Evolutionary conservation across 2,329 filamentous ascomycete genomes (phyloP).

Genomic region (Botrytis galanthina): DNA sequence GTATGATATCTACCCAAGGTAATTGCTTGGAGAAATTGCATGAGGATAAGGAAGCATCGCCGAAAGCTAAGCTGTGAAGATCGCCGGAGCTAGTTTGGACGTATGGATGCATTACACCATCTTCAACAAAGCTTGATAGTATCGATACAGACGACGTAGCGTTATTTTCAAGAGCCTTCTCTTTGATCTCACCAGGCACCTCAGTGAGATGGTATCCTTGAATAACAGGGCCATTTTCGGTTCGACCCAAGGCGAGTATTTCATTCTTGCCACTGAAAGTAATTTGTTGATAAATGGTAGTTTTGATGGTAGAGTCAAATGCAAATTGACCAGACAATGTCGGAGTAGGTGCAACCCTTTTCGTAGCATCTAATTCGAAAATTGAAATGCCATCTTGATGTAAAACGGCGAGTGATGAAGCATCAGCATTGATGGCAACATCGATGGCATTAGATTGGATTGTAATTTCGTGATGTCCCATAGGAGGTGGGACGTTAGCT

Average conservation of each 20-base stretch:
- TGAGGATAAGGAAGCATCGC: conserved; percentile 30
- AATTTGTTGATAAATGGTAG: conserved; percentile 33
- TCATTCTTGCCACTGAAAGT: conserved; percentile 31
- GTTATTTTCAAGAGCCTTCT: conserved; percentile 21
- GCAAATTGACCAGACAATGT: conserved; percentile 43
- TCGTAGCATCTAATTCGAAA: conserved; percentile 65
- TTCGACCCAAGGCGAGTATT: conserved; percentile 29
- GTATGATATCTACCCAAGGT: conserved; percentile 39
- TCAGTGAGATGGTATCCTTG: conserved; percentile 32
- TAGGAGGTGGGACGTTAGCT: conserved; percentile 87
- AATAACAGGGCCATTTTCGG: conserved; percentile 24
- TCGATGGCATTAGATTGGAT: conserved; percentile 66
- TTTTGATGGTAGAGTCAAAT: conserved; percentile 39
- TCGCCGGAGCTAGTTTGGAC: conserved; percentile 34
- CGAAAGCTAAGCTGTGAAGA: conserved; percentile 34
- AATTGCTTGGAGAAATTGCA: conserved; percentile 37
- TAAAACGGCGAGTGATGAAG: conserved; percentile 68
- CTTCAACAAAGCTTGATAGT: conserved; percentile 33
- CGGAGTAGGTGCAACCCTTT: conserved; percentile 49
- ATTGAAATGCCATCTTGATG: conserved; percentile 65
- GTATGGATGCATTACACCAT: conserved; percentile 31
- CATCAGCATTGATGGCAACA: conserved; percentile 67
- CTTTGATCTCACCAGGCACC: conserved; percentile 34
- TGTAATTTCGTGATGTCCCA: conserved; percentile 75
- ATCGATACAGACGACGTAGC: conserved; percentile 26